Conservation (phyloP, 768 basidiomycete genomes). For the Lactarius pseudohatsudake region DNA sequence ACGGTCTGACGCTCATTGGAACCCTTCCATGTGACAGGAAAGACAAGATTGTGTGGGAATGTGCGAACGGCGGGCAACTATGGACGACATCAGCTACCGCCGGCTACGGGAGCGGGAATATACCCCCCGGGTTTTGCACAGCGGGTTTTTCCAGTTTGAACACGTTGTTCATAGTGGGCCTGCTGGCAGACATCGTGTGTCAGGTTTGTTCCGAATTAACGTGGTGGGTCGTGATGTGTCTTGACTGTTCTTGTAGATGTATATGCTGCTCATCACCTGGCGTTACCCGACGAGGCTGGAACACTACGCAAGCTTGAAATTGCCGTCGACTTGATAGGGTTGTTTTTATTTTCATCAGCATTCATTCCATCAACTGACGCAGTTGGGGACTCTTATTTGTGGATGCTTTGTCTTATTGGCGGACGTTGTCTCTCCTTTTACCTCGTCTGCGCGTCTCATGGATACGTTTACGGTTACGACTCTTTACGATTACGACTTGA, state of each 20-base stretch:
- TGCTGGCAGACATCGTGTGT: slow-evolving; percentile 64
- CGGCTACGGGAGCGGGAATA: slow-evolving; percentile 43
- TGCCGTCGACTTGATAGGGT: slow-evolving; percentile 58
- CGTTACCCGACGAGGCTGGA: slow-evolving; percentile 69
- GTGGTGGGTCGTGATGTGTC: slow-evolving; percentile 17
- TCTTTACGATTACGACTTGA: slow-evolving; percentile 38
- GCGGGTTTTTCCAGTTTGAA: slow-evolving; percentile 60
- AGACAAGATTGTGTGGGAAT: slow-evolving; percentile 71
- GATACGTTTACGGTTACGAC: slow-evolving; percentile 36
- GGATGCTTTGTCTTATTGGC: slow-evolving; percentile 30
- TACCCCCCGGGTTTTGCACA: slow-evolving; percentile 58
- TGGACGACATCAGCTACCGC: slow-evolving; percentile 49
- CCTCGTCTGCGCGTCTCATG: slow-evolving; percentile 32
- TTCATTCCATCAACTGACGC: slow-evolving; percentile 12
- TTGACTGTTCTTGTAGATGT: slow-evolving; percentile 45
- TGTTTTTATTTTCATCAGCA: slow-evolving; percentile 6
- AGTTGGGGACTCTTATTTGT: slow-evolving; percentile 40
- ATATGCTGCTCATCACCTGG: slow-evolving; percentile 78
- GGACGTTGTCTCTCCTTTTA: slow-evolving; percentile 36
- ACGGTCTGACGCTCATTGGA: slow-evolving; percentile 11
- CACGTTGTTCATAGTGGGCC: slow-evolving; percentile 61
- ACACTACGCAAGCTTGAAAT: slow-evolving; percentile 64
- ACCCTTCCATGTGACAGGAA: slow-evolving; percentile 42
- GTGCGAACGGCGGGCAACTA: slow-evolving; percentile 65
- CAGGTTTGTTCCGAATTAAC: slow-evolving; percentile 47